These are phyloP conservation scores for Laburnicola sp. DNA, from an alignment of 2,329 filamentous ascomycete species.

Conservation along the genomic window DNA sequence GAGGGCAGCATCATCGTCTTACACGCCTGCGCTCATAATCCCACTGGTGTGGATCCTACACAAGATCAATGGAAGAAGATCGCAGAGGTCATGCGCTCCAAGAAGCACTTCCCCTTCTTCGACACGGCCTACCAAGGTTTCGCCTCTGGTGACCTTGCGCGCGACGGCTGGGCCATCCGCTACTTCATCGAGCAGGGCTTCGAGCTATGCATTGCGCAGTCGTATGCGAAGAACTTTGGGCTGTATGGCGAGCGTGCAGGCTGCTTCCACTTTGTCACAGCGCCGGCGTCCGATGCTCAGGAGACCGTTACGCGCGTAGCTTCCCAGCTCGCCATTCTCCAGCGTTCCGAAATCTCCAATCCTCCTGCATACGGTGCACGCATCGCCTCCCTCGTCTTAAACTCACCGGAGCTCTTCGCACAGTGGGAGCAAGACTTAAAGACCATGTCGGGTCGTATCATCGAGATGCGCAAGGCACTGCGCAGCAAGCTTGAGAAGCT, in stretches of 20 bases:
- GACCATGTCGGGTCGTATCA: conserved; percentile 95
- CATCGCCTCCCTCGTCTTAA: conserved; percentile 82
- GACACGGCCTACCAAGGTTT: conserved; percentile 98
- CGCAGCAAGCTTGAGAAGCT: conserved; percentile 80
- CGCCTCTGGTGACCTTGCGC: conserved; percentile 82
- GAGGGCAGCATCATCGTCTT: conserved; percentile 84
- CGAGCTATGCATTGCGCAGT: conserved; percentile 57
- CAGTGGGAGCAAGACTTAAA: conserved; percentile 92
- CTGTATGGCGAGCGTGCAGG: conserved; percentile 96
- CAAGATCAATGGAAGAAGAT: conserved; percentile 93
- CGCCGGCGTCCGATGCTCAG: conserved; percentile 68
- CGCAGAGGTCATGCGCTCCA: conserved; percentile 72
- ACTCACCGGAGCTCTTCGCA: conserved; percentile 76
- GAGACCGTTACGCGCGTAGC: conserved; percentile 67
- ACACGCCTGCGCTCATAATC: conserved; percentile 97
- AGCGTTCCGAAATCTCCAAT: conserved; percentile 97
- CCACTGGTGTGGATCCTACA: conserved; percentile 93
- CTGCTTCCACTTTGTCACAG: conserved; percentile 90
- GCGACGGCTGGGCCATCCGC: conserved; percentile 88
- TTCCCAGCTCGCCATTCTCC: conserved; percentile 88
- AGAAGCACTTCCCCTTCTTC: conserved; percentile 95
- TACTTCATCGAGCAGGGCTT: conserved; percentile 96
- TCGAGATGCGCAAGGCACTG: conserved; percentile 81
- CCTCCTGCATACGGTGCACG: conserved; percentile 92
- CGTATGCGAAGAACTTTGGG: conserved; percentile 66